Conservation (phyloP, 2,329 filamentous ascomycete species). For the Fusarium decemcellulare region DNA sequence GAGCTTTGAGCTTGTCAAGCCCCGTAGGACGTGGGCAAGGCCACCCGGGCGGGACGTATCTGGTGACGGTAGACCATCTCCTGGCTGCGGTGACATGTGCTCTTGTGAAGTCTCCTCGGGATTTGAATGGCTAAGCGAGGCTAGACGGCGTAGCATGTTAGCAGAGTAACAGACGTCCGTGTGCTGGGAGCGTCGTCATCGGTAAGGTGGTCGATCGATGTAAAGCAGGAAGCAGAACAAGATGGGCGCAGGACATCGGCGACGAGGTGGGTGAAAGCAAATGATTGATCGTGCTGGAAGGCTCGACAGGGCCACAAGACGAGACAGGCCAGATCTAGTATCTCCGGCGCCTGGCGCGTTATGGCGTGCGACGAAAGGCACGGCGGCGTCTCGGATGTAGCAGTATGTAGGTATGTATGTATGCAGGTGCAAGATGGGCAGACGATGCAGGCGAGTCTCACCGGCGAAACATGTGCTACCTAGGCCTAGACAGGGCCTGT, state of each 20-base stretch:
- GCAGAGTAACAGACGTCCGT: constrained; percentile 42
- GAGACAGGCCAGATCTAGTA: constrained; percentile 24
- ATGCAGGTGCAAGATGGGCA: constrained; percentile 36
- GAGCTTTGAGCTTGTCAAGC: constrained; percentile 69
- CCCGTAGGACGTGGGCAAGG: constrained; percentile 75
- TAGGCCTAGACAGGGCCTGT: constrained; percentile 37
- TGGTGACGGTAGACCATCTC: constrained; percentile 68
- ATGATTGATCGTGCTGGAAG: constrained; percentile 15
- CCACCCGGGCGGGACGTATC: constrained; percentile 70
- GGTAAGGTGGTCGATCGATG: constrained; percentile 37
- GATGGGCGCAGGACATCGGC: constrained; percentile 23
- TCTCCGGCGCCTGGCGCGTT: constrained; percentile 28
- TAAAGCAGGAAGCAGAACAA: constrained; percentile 31
- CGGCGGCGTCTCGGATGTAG: constrained; percentile 38
- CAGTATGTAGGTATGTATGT: constrained; percentile 11
- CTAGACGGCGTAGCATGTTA: constrained; percentile 50
- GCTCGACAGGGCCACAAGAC: constrained; percentile 14
- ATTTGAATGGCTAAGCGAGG: constrained; percentile 44
- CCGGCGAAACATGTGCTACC: constrained; percentile 49
- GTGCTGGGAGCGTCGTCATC: constrained; percentile 43
- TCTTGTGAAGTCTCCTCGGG: constrained; percentile 52
- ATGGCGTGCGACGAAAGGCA: constrained; percentile 39
- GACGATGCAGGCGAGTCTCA: constrained; percentile 46
- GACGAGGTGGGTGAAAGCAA: constrained; percentile 17
- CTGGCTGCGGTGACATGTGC: constrained; percentile 73